These are phyloP conservation scores for Dioszegia hungarica DNA, from an alignment of 768 basidiomycete species.

Conservation along the genomic window DNA sequence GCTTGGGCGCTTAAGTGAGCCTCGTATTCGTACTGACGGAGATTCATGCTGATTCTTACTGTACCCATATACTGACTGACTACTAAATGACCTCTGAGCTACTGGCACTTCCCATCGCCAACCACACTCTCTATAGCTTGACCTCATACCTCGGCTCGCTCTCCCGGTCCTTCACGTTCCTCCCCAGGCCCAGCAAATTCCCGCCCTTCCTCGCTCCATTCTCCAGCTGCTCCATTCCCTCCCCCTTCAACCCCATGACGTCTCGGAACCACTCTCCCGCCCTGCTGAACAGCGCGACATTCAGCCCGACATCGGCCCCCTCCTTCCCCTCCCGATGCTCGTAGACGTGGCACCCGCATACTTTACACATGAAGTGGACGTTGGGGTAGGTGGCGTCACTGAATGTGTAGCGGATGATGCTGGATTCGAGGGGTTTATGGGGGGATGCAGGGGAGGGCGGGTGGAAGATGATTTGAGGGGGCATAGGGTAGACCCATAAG, in stretches of 20 bases:
- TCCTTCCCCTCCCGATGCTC: slow-evolving; percentile 1
- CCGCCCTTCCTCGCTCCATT: not conserved
- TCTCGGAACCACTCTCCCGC: slow-evolving; percentile 4
- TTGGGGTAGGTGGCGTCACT: not conserved
- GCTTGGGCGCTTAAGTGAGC: too few species aligned
- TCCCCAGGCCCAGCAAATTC: not conserved
- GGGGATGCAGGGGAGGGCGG: not conserved
- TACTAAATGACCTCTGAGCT: too few species aligned
- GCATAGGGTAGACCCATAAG: slow-evolving; percentile 17
- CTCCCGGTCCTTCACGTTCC: not conserved
- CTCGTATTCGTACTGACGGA: too few species aligned
- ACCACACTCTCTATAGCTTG: slow-evolving; percentile 4
- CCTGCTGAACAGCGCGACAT: slow-evolving; percentile 14
- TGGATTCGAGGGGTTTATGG: not conserved
- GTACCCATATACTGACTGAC: too few species aligned
- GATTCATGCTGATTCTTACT: too few species aligned
- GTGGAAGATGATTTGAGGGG: not conserved
- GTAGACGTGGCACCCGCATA: slow-evolving; percentile 18
- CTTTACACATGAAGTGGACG: slow-evolving; percentile 16
- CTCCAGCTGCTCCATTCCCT: not conserved
- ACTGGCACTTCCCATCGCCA: too few species aligned
- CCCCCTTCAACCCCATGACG: not conserved
- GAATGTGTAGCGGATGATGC: slow-evolving; percentile 8
- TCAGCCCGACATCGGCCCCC: slow-evolving; percentile 7
- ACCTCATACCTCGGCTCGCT: slow-evolving; percentile 4